Evolutionary conservation across 2,329 filamentous ascomycete species (phyloP).

Genomic region (Alternaria panax): DNA sequence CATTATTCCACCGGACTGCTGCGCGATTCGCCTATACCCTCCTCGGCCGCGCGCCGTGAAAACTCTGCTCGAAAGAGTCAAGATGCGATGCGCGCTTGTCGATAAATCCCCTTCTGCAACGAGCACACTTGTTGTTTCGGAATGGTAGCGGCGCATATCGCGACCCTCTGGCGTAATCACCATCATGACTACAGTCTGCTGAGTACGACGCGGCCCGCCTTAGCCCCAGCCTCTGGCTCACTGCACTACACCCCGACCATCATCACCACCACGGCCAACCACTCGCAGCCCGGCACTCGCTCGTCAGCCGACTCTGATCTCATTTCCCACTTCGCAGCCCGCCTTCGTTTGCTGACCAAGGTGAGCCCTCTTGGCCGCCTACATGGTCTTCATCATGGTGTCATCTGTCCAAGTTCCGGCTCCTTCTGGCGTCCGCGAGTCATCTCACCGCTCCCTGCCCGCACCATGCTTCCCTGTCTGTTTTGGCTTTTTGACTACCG

Average conservation of each 20-base stretch:
- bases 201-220: conserved; percentile 15
- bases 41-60: conserved; percentile 23
- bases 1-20: conserved; percentile 26
- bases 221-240: background rate
- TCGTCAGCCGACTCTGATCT: conserved; percentile 39
- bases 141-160: conserved; percentile 17
- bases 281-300: conserved; percentile 18
- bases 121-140: conserved; percentile 1
- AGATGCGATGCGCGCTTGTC: conserved; percentile 21
- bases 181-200: conserved; percentile 27
- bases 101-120: conserved; percentile 11
- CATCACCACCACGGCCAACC: conserved; percentile 15
- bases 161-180: conserved; percentile 19
- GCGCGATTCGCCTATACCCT: conserved; percentile 32
- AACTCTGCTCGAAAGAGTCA: conserved; percentile 37
- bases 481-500: conserved; percentile 19
- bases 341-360: conserved; percentile 24
- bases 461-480: conserved; percentile 33
- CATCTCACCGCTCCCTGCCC: conserved; percentile 45
- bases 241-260: conserved; percentile 4
- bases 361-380: conserved; percentile 30
- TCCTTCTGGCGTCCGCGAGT: conserved; percentile 42
- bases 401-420: conserved; percentile 46
- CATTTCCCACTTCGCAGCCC: conserved; percentile 19
- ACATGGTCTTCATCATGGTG: conserved; percentile 32